Conservation (phyloP, 768 basidiomycete genomes). For the Kwoniella pini region DNA sequence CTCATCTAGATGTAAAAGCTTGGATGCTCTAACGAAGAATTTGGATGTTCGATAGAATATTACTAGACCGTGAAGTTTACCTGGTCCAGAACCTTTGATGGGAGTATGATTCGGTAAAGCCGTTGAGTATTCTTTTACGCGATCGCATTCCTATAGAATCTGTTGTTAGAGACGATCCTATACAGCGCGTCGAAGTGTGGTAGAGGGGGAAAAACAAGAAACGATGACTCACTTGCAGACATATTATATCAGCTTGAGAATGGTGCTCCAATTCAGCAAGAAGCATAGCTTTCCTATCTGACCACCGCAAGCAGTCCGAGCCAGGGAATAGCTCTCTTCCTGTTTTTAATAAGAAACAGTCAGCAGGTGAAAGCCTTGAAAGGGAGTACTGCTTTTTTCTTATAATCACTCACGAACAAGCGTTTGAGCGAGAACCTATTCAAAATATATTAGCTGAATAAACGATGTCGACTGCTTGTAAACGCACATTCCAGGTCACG, state of each 20-base stretch:
- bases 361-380: background rate
- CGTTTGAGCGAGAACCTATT: conserved; percentile 50
- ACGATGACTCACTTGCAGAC: conserved; percentile 68
- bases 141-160: conserved; percentile 75
- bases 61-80: conserved; percentile 83
- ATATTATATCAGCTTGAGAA: conserved; percentile 71
- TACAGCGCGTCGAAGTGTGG: background rate
- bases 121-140: conserved; percentile 71
- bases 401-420: conserved; percentile 43
- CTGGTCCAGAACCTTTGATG: conserved; percentile 68
- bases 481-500: conserved; percentile 52
- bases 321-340: conserved; percentile 54
- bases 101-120: conserved; percentile 66
- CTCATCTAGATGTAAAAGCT: conserved; percentile 69
- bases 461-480: too few relatives aligned
- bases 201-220: background rate
- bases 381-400: background rate
- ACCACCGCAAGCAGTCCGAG: conserved; percentile 71
- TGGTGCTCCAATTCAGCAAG: conserved; percentile 71
- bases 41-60: conserved; percentile 67
- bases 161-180: background rate
- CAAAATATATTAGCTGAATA: conserved; percentile 3
- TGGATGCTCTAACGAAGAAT: conserved; percentile 60
- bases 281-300: conserved; percentile 72
- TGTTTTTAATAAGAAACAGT: conserved; percentile 7